A percentile compares a stretch with the other conserved stretches of the same genome.
Conservation (phyloP, 441 rosid genomes). For the Kokia cookei region DNA sequence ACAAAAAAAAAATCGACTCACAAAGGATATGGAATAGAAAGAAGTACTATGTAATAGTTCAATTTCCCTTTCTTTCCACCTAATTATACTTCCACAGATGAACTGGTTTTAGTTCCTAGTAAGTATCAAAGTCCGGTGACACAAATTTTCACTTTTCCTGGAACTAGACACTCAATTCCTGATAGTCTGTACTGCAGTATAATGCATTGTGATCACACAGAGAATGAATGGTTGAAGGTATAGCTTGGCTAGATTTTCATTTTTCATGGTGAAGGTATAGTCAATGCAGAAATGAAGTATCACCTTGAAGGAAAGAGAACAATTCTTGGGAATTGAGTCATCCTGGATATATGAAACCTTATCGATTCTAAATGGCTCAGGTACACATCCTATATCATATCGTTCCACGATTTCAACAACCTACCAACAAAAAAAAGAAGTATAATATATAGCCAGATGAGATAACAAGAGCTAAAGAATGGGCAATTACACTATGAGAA, state of each 20-base stretch:
- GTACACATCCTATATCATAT: constrained; percentile 74
- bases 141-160: neutral
- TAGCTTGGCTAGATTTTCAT: neutral
- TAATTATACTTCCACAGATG: no score
- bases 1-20: neutral
- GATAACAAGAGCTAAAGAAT: neutral
- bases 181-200: neutral
- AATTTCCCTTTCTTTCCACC: no score
- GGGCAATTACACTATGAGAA: constrained; percentile 60
- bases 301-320: constrained; percentile 66
- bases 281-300: constrained; percentile 4
- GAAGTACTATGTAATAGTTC: neutral
- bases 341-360: constrained; percentile 62
- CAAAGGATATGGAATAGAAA: neutral
- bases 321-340: constrained; percentile 56
- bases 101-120: no score
- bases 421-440: constrained; percentile 29
- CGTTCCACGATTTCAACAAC: constrained; percentile 71
- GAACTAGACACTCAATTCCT: neutral
- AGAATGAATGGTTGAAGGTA: neutral
- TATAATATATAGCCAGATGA: neutral
- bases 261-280: constrained; percentile 3
- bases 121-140: neutral
- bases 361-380: constrained; percentile 45
- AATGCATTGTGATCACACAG: neutral